Evolutionary conservation across 2,329 filamentous ascomycete species (phyloP), one percentile per base, ranked within the genome.

Genomic region (Coniochaeta ligniaria): DNA sequence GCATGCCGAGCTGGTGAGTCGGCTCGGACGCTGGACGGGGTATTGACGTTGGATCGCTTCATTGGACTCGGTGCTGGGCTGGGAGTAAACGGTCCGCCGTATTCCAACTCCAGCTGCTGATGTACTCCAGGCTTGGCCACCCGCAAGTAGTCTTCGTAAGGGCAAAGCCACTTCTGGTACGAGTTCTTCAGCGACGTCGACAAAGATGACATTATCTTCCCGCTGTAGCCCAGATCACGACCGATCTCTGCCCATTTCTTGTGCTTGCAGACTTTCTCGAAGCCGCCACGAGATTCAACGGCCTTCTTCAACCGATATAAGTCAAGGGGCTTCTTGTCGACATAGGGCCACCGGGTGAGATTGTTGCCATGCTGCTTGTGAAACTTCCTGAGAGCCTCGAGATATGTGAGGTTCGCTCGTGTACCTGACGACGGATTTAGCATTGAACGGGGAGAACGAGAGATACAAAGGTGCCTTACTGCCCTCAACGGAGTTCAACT

Each of bases 241-340:
- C 95, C 95, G 67, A 99, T 98, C 74, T 99, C 95, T 17, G 95
- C 95, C 95, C 95, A 99, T 78, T 98, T 98, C 77, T 99, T 99
- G 60, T 89, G 83, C 75, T 96, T 97, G 82, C 95, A 99, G 52
- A 99, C 95, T 70, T 91, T 91, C 60, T 97, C 93, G 68, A 99
- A 99, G 3, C 95, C 95, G 55, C 95, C 95, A 63, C 95, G 87
- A 33, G 91, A 89, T 72, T 98, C 95, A 38, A 99, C 95, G 0
- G 94, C 94, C 72, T 98, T 98, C 74, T 98, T 98, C 62, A 99
- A 79, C 68, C 94, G 92, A 76, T 96, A 99, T 17, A 99, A 80
- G 71, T 99, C 95, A 58, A 99, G 83, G 0, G 95, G 95, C 61
- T 96, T 92, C 77, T 99, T 99, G 76, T 99, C 95, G 62, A 99